Evolutionary conservation across 1,284 basidiomycete genomes (phyloP).

Genomic region (Fomitopsis pinicola): DNA sequence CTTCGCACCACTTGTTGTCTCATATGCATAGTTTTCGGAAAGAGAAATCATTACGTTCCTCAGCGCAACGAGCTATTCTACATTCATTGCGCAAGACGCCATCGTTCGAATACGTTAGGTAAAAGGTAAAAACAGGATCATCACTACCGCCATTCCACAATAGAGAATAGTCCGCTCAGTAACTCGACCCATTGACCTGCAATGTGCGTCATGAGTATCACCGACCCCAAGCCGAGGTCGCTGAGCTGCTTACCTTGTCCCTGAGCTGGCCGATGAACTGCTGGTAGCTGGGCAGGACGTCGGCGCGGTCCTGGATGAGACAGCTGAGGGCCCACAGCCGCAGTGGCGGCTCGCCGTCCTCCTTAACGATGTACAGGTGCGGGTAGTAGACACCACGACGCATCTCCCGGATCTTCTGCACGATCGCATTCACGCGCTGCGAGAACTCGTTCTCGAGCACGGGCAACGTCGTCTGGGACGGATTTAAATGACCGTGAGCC

Average conservation of each 20-base stretch:
- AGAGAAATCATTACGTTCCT: not conserved
- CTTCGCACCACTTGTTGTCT: not conserved
- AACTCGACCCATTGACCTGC: conserved; percentile 23
- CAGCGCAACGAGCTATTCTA: conserved; percentile 1
- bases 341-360: conserved; percentile 94
- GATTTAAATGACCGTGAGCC: conserved; percentile 1
- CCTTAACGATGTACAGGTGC: conserved; percentile 97
- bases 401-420: conserved; percentile 90
- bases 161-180: conserved; percentile 8
- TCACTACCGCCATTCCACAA: not conserved
- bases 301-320: conserved; percentile 94
- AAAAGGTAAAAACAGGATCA: not conserved
- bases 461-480: conserved; percentile 76
- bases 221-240: too few relatives aligned
- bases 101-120: not conserved
- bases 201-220: not conserved
- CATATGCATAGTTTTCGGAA: not conserved
- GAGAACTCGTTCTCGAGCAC: conserved; percentile 90
- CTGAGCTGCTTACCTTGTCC: conserved; percentile 57
- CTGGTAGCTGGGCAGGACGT: conserved; percentile 92
- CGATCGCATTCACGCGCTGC: conserved; percentile 87
- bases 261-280: conserved; percentile 83
- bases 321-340: conserved; percentile 93
- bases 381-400: conserved; percentile 90
- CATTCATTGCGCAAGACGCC: not conserved